phyloP scores from a whole-genome alignment of 164 flowering plant species.

The Tetracentron sinense region DNA sequence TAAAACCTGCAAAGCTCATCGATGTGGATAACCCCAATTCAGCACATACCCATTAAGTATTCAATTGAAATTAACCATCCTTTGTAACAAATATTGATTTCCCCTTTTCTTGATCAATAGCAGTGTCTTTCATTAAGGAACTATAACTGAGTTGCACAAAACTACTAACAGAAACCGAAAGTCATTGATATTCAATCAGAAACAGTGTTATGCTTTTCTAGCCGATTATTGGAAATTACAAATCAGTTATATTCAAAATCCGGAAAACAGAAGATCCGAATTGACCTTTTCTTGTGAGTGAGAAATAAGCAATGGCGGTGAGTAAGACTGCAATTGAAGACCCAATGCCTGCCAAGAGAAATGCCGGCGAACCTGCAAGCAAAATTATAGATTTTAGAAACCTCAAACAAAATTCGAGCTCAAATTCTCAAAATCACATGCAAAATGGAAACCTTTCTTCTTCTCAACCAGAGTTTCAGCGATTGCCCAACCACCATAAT shows the following conservation, averaged over 20 bases:
- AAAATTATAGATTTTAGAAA: not conserved
- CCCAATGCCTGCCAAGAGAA: constrained; percentile 42
- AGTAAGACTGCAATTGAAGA: constrained; percentile 45
- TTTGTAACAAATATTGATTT: not conserved
- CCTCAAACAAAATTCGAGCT: not conserved
- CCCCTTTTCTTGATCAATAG: too few relatives aligned
- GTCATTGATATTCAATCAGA: too few relatives aligned
- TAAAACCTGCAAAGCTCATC: constrained; percentile 33
- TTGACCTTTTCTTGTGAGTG: constrained; percentile 45
- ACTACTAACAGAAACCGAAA: not conserved
- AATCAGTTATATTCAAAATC: not conserved
- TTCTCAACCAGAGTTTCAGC: constrained; percentile 25
- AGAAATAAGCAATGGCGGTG: constrained; percentile 44
- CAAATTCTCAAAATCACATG: not conserved
- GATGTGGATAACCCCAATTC: not conserved
- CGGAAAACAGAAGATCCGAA: not conserved
- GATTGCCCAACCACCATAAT: constrained; percentile 52
- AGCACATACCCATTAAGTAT: not conserved
- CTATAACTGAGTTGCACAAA: too few relatives aligned
- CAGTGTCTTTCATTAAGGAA: too few relatives aligned
- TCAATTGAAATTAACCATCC: not conserved
- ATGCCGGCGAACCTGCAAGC: constrained; percentile 32
- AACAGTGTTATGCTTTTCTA: not conserved
- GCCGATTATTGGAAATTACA: not conserved
- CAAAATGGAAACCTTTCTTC: constrained; percentile 30